A percentile compares a stretch with the other conserved stretches of the same genome.
Evolutionary conservation across 768 basidiomycete species (phyloP).

Genomic region (Kwoniella pini): DNA sequence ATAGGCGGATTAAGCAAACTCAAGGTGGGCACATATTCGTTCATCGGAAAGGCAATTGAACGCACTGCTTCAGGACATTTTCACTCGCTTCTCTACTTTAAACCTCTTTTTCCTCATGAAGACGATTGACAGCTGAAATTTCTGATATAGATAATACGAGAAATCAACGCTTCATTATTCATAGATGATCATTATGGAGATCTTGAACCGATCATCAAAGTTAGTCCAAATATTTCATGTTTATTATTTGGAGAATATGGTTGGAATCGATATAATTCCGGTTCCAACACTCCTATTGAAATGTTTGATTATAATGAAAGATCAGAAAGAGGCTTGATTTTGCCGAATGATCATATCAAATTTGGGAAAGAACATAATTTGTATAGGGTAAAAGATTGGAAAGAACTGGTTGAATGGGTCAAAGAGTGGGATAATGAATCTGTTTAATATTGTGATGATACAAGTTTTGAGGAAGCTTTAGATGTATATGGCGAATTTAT

Average conservation of each 20-base stretch:
- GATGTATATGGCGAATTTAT: too few species aligned
- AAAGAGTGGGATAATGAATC: conserved; percentile 39
- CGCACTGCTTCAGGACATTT: too few species aligned
- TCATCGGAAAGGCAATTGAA: too few species aligned
- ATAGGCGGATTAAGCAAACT: conserved; percentile 38
- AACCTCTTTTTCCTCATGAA: too few species aligned
- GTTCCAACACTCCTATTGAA: conserved; percentile 36
- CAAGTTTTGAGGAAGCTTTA: too few species aligned
- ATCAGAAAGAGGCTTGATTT: conserved; percentile 16
- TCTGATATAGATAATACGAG: conserved; percentile 33
- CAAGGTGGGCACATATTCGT: conserved; percentile 29
- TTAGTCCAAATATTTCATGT: conserved; percentile 32
- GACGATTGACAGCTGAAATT: too few species aligned
- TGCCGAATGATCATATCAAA: conserved; percentile 23
- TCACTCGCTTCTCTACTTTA: too few species aligned
- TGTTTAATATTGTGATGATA: too few species aligned
- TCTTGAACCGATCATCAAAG: conserved; percentile 31
- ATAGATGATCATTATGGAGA: conserved; percentile 48
- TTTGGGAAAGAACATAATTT: conserved; percentile 14
- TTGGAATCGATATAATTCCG: conserved; percentile 36
- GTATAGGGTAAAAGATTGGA: conserved; percentile 32
- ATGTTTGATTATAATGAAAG: conserved; percentile 43
- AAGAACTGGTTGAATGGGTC: conserved; percentile 42
- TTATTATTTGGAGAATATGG: conserved; percentile 41
- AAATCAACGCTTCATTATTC: conserved; percentile 44